Base-by-base conservation (phyloP, 1,284 basidiomycete species). In the Microbotryum scabiosae region DNA sequence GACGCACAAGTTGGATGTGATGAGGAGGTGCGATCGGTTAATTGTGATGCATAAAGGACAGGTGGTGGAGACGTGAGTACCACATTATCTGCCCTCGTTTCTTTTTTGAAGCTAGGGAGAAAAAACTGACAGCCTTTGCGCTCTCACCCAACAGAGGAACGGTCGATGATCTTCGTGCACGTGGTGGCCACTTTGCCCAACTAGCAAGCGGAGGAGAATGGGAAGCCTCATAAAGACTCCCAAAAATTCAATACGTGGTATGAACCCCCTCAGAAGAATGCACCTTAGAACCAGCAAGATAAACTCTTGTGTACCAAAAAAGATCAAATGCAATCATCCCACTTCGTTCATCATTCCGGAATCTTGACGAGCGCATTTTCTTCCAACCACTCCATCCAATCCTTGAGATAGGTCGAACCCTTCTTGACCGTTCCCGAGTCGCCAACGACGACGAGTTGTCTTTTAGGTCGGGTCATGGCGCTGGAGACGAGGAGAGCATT, bases 331-430 rank as follows among this genome's bases (percentile, higher is more conserved):
- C 36, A 41, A 41, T 3, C 10, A 41, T 30, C 10, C 36, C 14
- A 41, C 1, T 12, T 18, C 36, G 12, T 41, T 18, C 36, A 41
- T 52, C 26, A 43, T 30, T 61, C 44, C 18, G 50, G 45, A 18
- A 63, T 60, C 21, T 54, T 45, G 1, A 68, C 67, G 25, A 60
- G 51, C 14, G 90, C 91, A 70, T 94, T 83, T 6, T 81, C 80
- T 66, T 97, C 93, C 10, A 97, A 76, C 89, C 90, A 97, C 6
- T 79, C 75, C 74, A 96, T 84, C 91, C 93, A 97, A 62, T 82
- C 82, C 73, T 88, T 88, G 41, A 97, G 76, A 74, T 88, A 96
- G 44, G 78, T 73, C 44, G 87, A 83, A 3, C 93, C 92, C 69
- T 91, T 85, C 46, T 80, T 79, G 6, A 96, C 84, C 0, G 92